Evolutionary conservation across 192 early-diverging fungal genomes (phyloP), one percentile per base, ranked within the genome.

Genomic region (Backusella sp.): DNA sequence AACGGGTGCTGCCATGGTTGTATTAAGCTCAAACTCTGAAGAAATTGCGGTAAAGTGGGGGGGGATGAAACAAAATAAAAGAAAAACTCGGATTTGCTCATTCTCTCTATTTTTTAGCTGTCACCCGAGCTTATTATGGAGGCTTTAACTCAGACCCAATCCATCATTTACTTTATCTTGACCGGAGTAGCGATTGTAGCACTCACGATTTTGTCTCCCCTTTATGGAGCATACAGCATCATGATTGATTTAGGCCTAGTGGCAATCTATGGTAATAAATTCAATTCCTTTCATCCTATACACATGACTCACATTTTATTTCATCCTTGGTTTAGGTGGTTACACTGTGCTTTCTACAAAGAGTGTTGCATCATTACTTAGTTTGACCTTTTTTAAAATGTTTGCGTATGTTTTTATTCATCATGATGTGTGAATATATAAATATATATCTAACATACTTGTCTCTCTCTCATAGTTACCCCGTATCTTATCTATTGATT

Each of bases 261-360:
- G 14, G 91, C 91, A 28, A 88, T 93, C 42, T 90, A 86, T 82
- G 91, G 91, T 91, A 87, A 80, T 49, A 37, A 34, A 17, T 39
- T 15, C 14, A 6, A 26, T 21, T 30, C 12, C 28, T 34, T 73
- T 46, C 49, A 42, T 53, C 28, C 1, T 6, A 39, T 30, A 35
- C 23, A 34, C 37, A 49, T 23, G 15, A 42, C 19, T n/a, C 12
- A 26, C 79, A 62, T 74, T 56, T 39, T 39, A 12, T 39, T 39
- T 37, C 70, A 53, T 69, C 37, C 49, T 73, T 32, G 32, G 17
- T 36, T 70, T 78, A 90, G 91, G 92, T 66, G 91, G 90, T 73
- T 92, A 90, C 79, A 92, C 91, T 28, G 92, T 93, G 2, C 67
- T 93, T 41, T 80, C 90, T 23, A 92, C 91, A 26, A 93, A 93